A percentile compares a stretch with the other conserved stretches of the same genome.
Evolutionary conservation across 768 basidiomycete species (phyloP).

Genomic region (Pisolithus microcarpus): DNA sequence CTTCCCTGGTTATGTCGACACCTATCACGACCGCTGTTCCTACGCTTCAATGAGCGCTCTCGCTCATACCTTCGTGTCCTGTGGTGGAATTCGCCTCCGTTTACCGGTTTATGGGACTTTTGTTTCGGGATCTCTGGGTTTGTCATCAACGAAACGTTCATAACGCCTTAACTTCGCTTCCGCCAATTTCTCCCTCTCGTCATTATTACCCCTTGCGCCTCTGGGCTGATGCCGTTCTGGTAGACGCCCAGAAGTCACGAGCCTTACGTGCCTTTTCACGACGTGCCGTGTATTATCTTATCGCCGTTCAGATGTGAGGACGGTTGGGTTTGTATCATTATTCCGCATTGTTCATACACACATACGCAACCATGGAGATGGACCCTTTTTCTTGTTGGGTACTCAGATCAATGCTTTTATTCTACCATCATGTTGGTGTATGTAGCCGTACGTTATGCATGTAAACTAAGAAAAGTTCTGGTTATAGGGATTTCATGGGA

Average conservation of each 20-base stretch:
- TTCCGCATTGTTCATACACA: slow-evolving; percentile 21
- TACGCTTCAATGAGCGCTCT: too few species aligned
- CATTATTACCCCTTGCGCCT: slow-evolving; percentile 1
- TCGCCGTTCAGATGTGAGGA: slow-evolving; percentile 10
- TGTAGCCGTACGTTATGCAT: slow-evolving; percentile 33
- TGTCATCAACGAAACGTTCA: too few species aligned
- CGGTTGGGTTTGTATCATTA: slow-evolving; percentile 29
- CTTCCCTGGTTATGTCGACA: slow-evolving; percentile 12
- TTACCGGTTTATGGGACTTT: too few species aligned
- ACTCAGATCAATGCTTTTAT: slow-evolving; percentile 15
- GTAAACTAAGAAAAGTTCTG: slow-evolving; percentile 26
- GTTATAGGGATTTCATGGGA: not conserved
- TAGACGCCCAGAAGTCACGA: slow-evolving; percentile 14
- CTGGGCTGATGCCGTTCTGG: slow-evolving; percentile 8
- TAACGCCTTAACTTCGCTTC: slow-evolving; percentile 3
- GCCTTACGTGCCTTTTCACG: slow-evolving; percentile 20
- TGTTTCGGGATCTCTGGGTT: too few species aligned
- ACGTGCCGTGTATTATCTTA: slow-evolving; percentile 22
- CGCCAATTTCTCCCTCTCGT: slow-evolving; percentile 4
- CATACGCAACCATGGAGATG: slow-evolving; percentile 6
- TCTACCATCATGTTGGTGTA: slow-evolving; percentile 17
- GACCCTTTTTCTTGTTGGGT: slow-evolving; percentile 9
- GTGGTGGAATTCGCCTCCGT: too few species aligned
- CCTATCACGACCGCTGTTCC: not conserved
- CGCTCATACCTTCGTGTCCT: slow-evolving; percentile 16